Conservation (phyloP, 2,329 filamentous ascomycete species). For the Cordyceps militaris region DNA sequence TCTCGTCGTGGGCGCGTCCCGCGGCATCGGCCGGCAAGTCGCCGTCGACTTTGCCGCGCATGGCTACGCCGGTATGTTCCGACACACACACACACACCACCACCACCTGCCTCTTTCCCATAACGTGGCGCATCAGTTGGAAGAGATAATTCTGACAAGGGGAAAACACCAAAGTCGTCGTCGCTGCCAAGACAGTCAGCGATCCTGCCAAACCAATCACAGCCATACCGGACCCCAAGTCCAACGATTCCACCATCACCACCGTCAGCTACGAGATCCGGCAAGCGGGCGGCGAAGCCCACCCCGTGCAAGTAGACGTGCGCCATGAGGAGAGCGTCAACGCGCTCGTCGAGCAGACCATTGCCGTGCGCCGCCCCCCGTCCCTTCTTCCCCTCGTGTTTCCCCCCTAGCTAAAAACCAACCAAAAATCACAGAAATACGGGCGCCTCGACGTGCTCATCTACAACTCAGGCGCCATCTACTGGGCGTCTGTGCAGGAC, state of each 20-base stretch:
- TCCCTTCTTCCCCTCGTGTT: background rate
- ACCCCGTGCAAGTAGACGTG: conserved; percentile 63
- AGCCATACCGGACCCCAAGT: conserved; percentile 74
- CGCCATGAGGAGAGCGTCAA: conserved; percentile 56
- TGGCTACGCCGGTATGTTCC: conserved; percentile 58
- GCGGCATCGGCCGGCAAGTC: conserved; percentile 75
- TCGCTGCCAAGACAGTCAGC: conserved; percentile 69
- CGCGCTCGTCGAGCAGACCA: conserved; percentile 49
- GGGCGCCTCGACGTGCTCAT: conserved; percentile 64
- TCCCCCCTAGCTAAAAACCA: background rate
- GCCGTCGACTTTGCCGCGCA: conserved; percentile 68
- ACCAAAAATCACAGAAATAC: conserved; percentile 35
- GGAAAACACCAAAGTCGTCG: conserved; percentile 50
- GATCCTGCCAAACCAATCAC: conserved; percentile 47
- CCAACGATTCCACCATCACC: conserved; percentile 65
- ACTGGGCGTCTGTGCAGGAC: conserved; percentile 68
- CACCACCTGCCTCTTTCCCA: too few relatives aligned
- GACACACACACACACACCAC: background rate
- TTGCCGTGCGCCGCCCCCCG: conserved; percentile 26
- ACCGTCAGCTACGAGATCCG: conserved; percentile 71
- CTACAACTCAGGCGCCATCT: conserved; percentile 82
- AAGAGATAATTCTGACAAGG: too few relatives aligned
- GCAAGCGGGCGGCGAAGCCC: conserved; percentile 55
- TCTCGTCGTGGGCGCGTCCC: conserved; percentile 66
- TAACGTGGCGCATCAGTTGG: too few relatives aligned